Evolutionary conservation across 192 early-diverging fungal species (phyloP).

Genomic region (Chytriomyces sp.): DNA sequence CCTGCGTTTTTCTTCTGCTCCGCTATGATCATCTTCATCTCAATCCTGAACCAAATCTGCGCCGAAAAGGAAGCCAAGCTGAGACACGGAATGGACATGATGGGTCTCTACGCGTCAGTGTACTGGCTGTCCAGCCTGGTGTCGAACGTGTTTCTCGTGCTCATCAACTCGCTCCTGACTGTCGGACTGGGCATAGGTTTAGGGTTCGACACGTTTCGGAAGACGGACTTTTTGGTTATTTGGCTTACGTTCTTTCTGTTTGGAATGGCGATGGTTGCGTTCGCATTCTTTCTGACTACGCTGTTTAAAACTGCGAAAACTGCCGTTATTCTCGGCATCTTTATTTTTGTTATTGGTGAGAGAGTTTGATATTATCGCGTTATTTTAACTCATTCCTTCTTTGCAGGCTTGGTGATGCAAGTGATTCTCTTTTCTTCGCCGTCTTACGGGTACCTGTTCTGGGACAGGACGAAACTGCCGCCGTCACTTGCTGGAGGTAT

Average conservation of each 20-base stretch:
- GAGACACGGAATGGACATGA: conserved; percentile 44
- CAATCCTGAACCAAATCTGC: not conserved
- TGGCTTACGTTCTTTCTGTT: conserved; percentile 65
- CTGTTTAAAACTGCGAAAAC: conserved; percentile 54
- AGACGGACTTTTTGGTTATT: conserved; percentile 55
- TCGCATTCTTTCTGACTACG: conserved; percentile 64
- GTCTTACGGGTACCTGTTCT: not conserved
- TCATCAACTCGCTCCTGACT: conserved; percentile 57
- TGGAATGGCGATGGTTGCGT: conserved; percentile 64
- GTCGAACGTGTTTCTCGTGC: conserved; percentile 35
- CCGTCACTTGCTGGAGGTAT: conserved; percentile 47
- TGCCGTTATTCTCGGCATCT: conserved; percentile 67
- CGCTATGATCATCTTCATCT: conserved; percentile 2
- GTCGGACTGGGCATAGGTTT: conserved; percentile 58
- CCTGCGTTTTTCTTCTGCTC: not conserved
- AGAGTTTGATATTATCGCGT: conserved; percentile 54
- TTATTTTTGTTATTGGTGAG: conserved; percentile 71
- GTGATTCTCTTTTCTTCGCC: conserved; percentile 37
- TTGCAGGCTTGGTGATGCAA: conserved; percentile 31
- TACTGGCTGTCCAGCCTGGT: conserved; percentile 36
- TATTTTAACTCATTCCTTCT: conserved; percentile 32
- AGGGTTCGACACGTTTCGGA: conserved; percentile 57
- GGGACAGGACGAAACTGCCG: conserved; percentile 42
- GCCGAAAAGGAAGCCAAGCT: conserved; percentile 74
- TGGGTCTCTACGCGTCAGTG: conserved; percentile 15